Conservation (phyloP, 305 asterid genomes). For the Ajuga reptans region DNA sequence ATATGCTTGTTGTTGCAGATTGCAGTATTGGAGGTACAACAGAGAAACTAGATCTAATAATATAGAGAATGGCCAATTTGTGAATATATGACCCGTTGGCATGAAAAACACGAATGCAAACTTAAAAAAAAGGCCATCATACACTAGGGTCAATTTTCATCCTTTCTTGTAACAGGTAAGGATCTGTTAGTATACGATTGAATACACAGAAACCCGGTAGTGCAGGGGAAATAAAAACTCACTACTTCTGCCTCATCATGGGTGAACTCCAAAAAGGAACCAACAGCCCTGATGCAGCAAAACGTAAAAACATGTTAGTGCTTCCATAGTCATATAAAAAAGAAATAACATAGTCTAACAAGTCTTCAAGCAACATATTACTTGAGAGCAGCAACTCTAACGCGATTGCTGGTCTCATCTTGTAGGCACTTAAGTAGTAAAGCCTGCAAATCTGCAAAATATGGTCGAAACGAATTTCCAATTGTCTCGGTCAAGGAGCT, state of each 20-base stretch:
- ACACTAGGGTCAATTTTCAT: not conserved
- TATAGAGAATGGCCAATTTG: not conserved
- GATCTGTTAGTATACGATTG: not conserved
- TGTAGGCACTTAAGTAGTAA: conserved; percentile 88
- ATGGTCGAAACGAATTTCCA: conserved; percentile 84
- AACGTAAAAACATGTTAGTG: conserved; percentile 24
- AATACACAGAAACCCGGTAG: conserved; percentile 16
- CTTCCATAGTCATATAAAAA: conserved; percentile 6
- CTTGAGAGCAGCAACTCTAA: conserved; percentile 97
- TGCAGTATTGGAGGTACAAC: not conserved
- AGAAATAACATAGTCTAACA: conserved; percentile 5
- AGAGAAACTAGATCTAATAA: not conserved
- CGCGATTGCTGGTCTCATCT: conserved; percentile 89
- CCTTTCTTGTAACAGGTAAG: not conserved
- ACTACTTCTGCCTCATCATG: conserved; percentile 87
- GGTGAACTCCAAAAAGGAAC: conserved; percentile 94
- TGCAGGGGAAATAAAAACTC: conserved; percentile 34
- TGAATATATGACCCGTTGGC: not conserved
- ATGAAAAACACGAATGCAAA: conserved; percentile 2
- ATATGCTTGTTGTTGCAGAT: not conserved
- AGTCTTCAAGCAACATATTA: conserved; percentile 33
- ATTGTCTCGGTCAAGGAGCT: conserved; percentile 98
- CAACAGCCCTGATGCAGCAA: conserved; percentile 81
- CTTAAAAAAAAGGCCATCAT: not conserved
- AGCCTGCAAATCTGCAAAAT: conserved; percentile 70